Base-by-base conservation (phyloP, 768 basidiomycete species). In the Myochromella boudieri region DNA sequence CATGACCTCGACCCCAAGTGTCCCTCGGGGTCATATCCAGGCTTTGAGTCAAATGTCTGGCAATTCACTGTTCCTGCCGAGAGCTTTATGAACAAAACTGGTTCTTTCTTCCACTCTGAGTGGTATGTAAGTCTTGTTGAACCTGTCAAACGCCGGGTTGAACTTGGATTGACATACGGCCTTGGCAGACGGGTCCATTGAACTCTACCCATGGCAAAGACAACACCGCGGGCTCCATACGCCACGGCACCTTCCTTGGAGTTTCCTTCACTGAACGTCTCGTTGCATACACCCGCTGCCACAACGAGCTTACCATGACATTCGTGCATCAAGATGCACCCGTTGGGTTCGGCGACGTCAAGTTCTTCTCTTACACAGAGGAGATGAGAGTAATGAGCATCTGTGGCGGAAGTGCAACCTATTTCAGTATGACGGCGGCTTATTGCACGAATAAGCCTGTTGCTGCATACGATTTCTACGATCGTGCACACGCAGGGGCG, bases 91-190 rank as follows among this genome's bases (percentile, higher is more conserved):
- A 29, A 45, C 39, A 42, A 21, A 38, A 46, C 28, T n/a, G 44
- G 49, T 1, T 46, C 49, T 0, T 51, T 51, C 25, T 38, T 51
- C 33, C 28, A 45, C 4, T 22, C 8, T 15, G 49, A 51, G 39
- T 51, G 49, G 48, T 50, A 50, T 44, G 48, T 50, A 28, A 32
- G 37, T 50, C n/a, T n/a, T n/a, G n/a, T n/a, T n/a, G n/a, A n/a
- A n/a, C n/a, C n/a, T n/a, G n/a, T n/a, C n/a, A n/a, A n/a, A n/a
- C n/a, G n/a, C n/a, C n/a, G n/a, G n/a, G n/a, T n/a, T n/a, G n/a
- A n/a, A n/a, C n/a, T n/a, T n/a, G n/a, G n/a, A n/a, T n/a, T n/a
- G n/a, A n/a, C n/a, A n/a, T n/a, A n/a, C n/a, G n/a, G n/a, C n/a
- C n/a, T n/a, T n/a, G n/a, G n/a, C n/a, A 53, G 52, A 36, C 34